These are phyloP conservation scores for Clitopilus hobsonii DNA, from an alignment of 768 basidiomycete species.

Conservation along the genomic window DNA sequence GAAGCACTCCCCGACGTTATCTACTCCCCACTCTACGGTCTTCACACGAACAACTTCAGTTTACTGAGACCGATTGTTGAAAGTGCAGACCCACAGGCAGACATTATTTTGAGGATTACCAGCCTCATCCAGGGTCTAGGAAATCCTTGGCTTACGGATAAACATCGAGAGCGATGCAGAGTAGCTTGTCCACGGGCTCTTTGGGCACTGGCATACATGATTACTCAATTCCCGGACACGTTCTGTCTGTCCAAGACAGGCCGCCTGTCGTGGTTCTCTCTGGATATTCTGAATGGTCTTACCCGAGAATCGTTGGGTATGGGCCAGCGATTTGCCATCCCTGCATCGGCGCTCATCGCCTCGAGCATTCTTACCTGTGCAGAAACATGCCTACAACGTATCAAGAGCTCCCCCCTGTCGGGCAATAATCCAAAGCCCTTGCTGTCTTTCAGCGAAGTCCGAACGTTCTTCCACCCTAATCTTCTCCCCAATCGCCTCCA, in stretches of 20 bases:
- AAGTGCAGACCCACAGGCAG: background rate
- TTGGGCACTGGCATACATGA: background rate
- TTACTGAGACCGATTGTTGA: background rate
- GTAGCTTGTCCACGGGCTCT: background rate
- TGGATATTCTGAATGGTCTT: background rate
- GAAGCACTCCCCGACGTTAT: background rate
- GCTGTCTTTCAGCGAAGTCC: background rate
- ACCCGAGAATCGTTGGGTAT: background rate
- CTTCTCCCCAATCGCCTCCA: background rate
- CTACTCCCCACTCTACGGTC: background rate
- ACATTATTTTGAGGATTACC: background rate
- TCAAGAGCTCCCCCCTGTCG: background rate
- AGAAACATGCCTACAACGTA: background rate
- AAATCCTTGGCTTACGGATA: background rate
- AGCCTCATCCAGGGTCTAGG: background rate
- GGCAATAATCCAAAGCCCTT: background rate
- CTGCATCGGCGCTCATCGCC: background rate
- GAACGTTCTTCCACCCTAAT: background rate
- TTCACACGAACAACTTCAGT: background rate
- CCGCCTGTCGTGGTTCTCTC: background rate
- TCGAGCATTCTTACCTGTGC: background rate
- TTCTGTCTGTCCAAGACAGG: background rate
- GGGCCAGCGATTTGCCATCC: background rate
- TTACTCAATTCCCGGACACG: background rate
- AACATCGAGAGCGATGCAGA: background rate